phyloP scores from a whole-genome alignment of 805 yeast species.

The Brettanomyces custersianus region DNA sequence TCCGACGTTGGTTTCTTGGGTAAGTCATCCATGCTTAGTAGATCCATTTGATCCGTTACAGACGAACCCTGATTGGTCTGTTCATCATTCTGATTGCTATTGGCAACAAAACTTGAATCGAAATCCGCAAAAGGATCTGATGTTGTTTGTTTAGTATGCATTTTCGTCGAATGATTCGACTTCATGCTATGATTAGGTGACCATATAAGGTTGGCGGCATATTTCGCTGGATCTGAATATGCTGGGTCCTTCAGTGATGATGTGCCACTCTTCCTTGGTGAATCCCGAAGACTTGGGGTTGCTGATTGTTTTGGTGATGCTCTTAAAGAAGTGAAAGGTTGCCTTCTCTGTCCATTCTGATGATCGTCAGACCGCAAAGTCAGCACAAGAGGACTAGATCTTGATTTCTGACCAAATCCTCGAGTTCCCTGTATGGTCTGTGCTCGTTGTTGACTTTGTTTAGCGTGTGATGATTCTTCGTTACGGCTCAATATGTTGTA shows the following conservation, averaged over 20 bases:
- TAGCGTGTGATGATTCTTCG: background rate
- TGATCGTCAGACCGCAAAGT: too few relatives aligned
- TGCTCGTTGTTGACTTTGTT: too few relatives aligned
- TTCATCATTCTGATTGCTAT: background rate
- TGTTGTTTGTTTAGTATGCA: background rate
- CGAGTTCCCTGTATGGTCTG: too few relatives aligned
- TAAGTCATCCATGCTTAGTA: too few relatives aligned
- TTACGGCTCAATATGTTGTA: background rate
- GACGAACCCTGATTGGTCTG: background rate
- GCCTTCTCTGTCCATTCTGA: too few relatives aligned
- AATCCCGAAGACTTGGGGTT: too few relatives aligned
- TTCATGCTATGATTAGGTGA: slow-evolving; percentile 25
- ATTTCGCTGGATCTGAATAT: slow-evolving; percentile 20
- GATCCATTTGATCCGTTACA: slow-evolving; percentile 3
- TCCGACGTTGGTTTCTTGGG: too few relatives aligned
- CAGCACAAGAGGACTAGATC: slow-evolving; percentile 18
- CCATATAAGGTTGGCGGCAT: slow-evolving; percentile 30
- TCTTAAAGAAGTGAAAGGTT: too few relatives aligned
- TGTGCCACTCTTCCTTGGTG: too few relatives aligned
- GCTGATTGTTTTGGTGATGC: too few relatives aligned
- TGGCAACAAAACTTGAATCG: slow-evolving; percentile 11
- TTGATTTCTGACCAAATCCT: too few relatives aligned
- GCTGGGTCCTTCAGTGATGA: slow-evolving; percentile 2
- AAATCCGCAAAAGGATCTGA: slow-evolving; percentile 20
- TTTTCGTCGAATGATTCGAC: background rate